Conservation (phyloP, 148 eudicot species). For the Amaranthus palmeri region DNA sequence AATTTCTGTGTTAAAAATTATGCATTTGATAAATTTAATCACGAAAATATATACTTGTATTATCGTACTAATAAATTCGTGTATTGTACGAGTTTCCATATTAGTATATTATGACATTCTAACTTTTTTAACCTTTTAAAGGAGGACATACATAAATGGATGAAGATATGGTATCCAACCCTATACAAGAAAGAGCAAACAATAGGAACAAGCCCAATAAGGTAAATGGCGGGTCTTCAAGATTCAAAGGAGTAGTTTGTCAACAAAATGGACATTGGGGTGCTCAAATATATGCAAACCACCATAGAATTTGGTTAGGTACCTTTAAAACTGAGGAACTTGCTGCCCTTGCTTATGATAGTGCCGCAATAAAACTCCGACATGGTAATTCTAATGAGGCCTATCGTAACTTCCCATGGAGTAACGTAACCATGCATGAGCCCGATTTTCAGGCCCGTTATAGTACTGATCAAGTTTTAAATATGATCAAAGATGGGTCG, state of each 20-base stretch:
- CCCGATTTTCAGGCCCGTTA: conserved; percentile 28
- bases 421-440: conserved; percentile 18
- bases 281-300: conserved; percentile 46
- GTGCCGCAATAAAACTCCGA: conserved; percentile 39
- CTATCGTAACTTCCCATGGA: conserved; percentile 31
- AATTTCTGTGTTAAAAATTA: too few species aligned
- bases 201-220: not conserved
- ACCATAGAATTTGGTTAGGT: conserved; percentile 45
- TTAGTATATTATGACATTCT: too few species aligned
- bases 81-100: too few species aligned
- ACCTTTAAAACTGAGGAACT: conserved; percentile 43
- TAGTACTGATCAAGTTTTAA: conserved; percentile 22
- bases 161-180: not conserved
- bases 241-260: conserved; percentile 32
- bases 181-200: conserved; percentile 1
- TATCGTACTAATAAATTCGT: too few species aligned
- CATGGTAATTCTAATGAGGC: conserved; percentile 7
- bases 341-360: conserved; percentile 50
- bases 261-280: conserved; percentile 55
- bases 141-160: too few species aligned
- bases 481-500: conserved; percentile 49
- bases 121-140: too few species aligned
- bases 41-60: too few species aligned
- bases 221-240: conserved; percentile 7
- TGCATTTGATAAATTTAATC: too few species aligned